Evolutionary conservation across 805 yeast genomes (phyloP), one percentile per base, ranked within the genome.

Genomic region (Ogataea saltuana): DNA sequence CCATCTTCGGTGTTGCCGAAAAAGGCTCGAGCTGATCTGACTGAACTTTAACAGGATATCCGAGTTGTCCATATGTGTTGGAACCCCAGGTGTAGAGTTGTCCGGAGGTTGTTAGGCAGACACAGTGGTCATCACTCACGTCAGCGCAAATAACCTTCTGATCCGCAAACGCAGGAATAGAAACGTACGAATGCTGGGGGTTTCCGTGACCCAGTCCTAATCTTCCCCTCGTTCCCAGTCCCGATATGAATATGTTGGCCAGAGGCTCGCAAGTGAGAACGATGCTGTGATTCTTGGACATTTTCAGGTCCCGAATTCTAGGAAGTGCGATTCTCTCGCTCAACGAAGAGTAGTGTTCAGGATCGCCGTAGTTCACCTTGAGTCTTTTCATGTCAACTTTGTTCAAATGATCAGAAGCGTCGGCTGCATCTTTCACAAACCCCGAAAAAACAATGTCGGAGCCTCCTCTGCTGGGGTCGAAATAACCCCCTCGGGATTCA

Each of bases 21-120:
- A 55, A 37, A 2, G 62, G 61, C 33, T 63, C 69, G 1, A 58
- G 55, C 28, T 55, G 53, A 30, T 48, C 48, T 1, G 51, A 36
- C 8, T 42, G 46, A n/a, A 45, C 44, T 11, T 54, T 64, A 5
- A 69, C 66, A 2, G 62, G 59, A 49, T 71, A 73, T 0, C 95
- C 95, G 17, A 87, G 61, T 58, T 86, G 95, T n/a, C 75, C 75
- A 58, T 62, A 73, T 13, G 72, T 68, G 55, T 87, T 87, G 47
- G 79, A 71, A 0, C 97, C 97, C 95, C 96, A 90, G 0, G 89
- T 64, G 48, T 71, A 84, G 1, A 88, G 67, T n/a, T 73, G 72
- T 28, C 80, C 80, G 12, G 63, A 51, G 0, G 65, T 55, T 0
- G 84, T 75, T 16, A 85, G 52, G 0, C 76, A 83, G 8, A 88